phyloP scores from a whole-genome alignment of 2,329 filamentous ascomycete species.

The Fusarium illudens region DNA sequence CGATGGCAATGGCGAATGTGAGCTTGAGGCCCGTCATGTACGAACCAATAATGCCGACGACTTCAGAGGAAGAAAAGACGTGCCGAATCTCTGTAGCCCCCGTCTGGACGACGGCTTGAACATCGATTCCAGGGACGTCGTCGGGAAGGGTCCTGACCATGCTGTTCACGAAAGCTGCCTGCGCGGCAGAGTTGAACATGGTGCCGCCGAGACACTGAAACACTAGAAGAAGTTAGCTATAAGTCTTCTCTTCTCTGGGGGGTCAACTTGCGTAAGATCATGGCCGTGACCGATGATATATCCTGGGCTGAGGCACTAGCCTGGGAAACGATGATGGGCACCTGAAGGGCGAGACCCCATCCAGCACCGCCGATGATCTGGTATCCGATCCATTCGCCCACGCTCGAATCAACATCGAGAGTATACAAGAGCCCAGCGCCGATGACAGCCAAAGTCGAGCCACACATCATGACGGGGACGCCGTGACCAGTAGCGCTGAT shows the following conservation, averaged over 20 bases:
- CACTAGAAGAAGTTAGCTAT: slow-evolving; percentile 44
- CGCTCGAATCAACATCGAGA: slow-evolving; percentile 49
- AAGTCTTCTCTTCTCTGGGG: not conserved
- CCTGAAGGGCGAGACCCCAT: slow-evolving; percentile 55
- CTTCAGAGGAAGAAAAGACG: slow-evolving; percentile 56
- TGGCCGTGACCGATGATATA: slow-evolving; percentile 56
- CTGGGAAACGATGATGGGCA: slow-evolving; percentile 61
- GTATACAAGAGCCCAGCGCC: slow-evolving; percentile 55
- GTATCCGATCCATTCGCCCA: slow-evolving; percentile 61
- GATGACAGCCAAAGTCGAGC: slow-evolving; percentile 52
- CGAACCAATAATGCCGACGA: slow-evolving; percentile 62
- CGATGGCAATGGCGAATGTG: slow-evolving; percentile 63
- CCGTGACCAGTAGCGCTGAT: slow-evolving; percentile 53
- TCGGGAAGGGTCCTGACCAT: slow-evolving; percentile 48
- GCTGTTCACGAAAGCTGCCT: slow-evolving; percentile 57
- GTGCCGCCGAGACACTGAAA: slow-evolving; percentile 61
- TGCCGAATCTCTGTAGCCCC: slow-evolving; percentile 65
- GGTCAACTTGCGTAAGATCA: slow-evolving; percentile 52
- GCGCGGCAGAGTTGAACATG: slow-evolving; percentile 58
- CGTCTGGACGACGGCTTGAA: slow-evolving; percentile 49
- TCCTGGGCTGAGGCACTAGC: slow-evolving; percentile 52
- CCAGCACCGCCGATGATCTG: slow-evolving; percentile 63
- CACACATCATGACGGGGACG: slow-evolving; percentile 56
- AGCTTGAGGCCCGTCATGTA: slow-evolving; percentile 73
- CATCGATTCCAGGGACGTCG: slow-evolving; percentile 48